These are phyloP conservation scores for Barnettozyma pratensis DNA, from an alignment of 805 yeast species.

Conservation along the genomic window DNA sequence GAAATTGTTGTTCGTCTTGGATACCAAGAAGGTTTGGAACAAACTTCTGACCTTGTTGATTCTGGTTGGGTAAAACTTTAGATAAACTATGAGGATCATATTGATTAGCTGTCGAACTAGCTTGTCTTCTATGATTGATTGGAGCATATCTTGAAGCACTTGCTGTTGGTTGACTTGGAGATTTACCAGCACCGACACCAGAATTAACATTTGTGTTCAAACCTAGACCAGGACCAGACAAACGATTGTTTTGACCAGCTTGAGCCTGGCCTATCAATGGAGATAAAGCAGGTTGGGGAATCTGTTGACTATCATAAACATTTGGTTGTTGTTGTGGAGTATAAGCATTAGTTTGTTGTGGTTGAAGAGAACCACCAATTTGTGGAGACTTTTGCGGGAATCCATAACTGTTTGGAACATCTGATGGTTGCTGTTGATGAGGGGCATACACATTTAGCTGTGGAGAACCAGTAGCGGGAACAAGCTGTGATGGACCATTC, in stretches of 20 bases:
- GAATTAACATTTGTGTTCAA: not conserved
- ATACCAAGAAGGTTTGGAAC: not conserved
- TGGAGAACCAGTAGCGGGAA: too few species aligned
- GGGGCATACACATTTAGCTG: too few species aligned
- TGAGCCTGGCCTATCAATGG: conserved; percentile 8
- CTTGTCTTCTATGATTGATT: conserved; percentile 26
- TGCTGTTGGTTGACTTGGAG: conserved; percentile 17
- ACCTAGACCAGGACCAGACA: not conserved
- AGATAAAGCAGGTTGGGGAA: conserved; percentile 8
- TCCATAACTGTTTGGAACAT: too few species aligned
- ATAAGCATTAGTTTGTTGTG: conserved; percentile 5
- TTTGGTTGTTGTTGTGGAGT: conserved; percentile 17
- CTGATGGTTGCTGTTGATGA: too few species aligned
- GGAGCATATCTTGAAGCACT: conserved; percentile 36
- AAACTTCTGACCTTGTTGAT: not conserved
- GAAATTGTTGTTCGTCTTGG: not conserved
- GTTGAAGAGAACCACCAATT: not conserved
- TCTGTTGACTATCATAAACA: not conserved
- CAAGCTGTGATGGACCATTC: too few species aligned
- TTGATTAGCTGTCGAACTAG: conserved; percentile 24
- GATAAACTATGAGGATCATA: conserved; percentile 25
- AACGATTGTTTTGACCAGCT: not conserved
- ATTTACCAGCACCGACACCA: conserved; percentile 1
- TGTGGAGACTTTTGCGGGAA: too few species aligned
- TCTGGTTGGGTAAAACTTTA: conserved; percentile 5